Evolutionary conservation across 2,329 filamentous ascomycete genomes (phyloP).

Genomic region (Neofusicoccum parvum): DNA sequence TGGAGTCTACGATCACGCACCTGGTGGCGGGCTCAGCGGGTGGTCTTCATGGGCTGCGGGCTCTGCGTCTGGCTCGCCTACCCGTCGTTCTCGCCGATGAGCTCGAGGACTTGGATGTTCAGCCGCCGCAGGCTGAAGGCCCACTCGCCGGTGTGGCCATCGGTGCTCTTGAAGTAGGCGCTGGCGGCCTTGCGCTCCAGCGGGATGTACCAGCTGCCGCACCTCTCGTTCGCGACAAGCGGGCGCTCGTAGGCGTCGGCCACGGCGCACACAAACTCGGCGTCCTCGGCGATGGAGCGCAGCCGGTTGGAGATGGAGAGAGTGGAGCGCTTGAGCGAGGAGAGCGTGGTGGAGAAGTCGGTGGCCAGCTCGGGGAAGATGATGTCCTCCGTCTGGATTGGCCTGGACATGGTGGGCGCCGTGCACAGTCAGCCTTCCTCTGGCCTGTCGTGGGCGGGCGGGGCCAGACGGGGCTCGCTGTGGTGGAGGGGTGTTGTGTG

Average conservation of each 20-base stretch:
- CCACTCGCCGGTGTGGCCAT: constrained; percentile 91
- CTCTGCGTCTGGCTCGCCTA: constrained; percentile 40
- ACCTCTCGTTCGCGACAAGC: constrained; percentile 88
- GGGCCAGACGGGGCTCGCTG: neutral
- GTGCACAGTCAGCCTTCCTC: too few species aligned
- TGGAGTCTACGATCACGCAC: constrained; percentile 89
- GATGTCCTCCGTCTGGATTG: constrained; percentile 42
- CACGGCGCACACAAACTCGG: constrained; percentile 69
- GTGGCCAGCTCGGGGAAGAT: constrained; percentile 60
- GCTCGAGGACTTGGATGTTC: constrained; percentile 77
- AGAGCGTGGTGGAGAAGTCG: constrained; percentile 69
- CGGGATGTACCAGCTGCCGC: constrained; percentile 91
- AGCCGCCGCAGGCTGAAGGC: constrained; percentile 81
- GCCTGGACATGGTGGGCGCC: neutral
- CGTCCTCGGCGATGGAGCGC: constrained; percentile 74
- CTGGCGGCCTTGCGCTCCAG: constrained; percentile 67
- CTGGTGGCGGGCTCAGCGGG: constrained; percentile 38
- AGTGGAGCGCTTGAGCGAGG: constrained; percentile 73
- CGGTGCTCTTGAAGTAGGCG: constrained; percentile 97
- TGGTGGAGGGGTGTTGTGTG: neutral
- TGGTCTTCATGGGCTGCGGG: neutral
- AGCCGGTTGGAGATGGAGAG: constrained; percentile 82
- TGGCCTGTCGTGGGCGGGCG: neutral
- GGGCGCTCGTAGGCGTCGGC: constrained; percentile 62
- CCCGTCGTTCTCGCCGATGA: constrained; percentile 69